Conservation (phyloP, 1,139 yeast genomes). For the Yamadazyma diospyri region DNA sequence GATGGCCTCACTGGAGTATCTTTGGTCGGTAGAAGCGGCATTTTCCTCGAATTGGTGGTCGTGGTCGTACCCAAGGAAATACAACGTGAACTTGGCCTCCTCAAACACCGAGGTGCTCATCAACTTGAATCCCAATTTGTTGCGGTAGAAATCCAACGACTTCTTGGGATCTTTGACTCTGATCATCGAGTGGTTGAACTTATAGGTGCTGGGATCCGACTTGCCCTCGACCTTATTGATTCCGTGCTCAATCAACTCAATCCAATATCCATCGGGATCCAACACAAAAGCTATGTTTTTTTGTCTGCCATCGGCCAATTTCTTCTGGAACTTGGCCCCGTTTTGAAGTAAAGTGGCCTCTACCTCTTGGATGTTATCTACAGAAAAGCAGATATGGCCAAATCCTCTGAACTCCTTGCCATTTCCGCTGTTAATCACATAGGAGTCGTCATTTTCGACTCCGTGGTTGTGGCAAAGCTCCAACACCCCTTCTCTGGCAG, state of each 20-base stretch:
- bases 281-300: conserved; percentile 88
- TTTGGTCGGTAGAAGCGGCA: conserved; percentile 27
- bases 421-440: conserved; percentile 74
- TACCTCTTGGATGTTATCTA: conserved; percentile 66
- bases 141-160: conserved; percentile 73
- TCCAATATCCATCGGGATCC: conserved; percentile 97
- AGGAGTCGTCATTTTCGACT: conserved; percentile 57
- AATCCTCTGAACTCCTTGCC: conserved; percentile 82
- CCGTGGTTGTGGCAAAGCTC: conserved; percentile 86
- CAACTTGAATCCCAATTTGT: conserved; percentile 77
- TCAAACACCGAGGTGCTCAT: conserved; percentile 53
- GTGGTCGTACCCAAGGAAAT: conserved; percentile 74
- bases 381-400: conserved; percentile 89
- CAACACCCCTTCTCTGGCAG: conserved; percentile 70
- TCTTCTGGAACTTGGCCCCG: conserved; percentile 79
- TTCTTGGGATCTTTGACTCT: conserved; percentile 81
- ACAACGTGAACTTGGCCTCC: conserved; percentile 76
- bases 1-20: conserved; percentile 52
- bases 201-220: conserved; percentile 44
- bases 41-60: conserved; percentile 34
- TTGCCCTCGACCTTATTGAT: conserved; percentile 34
- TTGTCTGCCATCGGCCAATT: conserved; percentile 84
- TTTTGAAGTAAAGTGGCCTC: conserved; percentile 55
- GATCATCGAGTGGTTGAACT: conserved; percentile 89
- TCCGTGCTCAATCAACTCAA: conserved; percentile 75